Base-by-base conservation (phyloP, 371 early-diverging fungal genomes). In the Fennellomyces sp. region DNA sequence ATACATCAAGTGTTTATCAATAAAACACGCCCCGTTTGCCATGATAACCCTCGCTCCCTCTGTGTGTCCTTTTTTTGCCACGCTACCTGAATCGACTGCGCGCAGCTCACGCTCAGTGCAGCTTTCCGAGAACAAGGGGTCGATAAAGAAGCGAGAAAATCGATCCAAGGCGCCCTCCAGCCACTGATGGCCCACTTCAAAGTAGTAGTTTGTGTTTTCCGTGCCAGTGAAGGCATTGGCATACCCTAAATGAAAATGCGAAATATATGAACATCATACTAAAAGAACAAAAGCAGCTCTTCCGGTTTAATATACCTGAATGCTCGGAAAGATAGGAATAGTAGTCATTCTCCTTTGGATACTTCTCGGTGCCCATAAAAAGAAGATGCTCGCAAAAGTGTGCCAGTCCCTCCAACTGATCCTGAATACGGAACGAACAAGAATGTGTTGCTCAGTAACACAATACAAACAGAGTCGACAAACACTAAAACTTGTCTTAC, bases 321-420 rank as follows among this genome's bases (percentile, higher is more conserved):
- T 98, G 91, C 48, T 84, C 84, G 23, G 90, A 83, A 27, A 98
- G 78, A 67, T 90, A 98, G 66, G 88, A 73, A 52, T 72, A 85
- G 78, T 98, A 98, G 35, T 93, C 96, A 68, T 96, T 97, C 63
- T 97, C 98, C 54, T 81, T 75, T 27, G 97, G 98, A 69, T 95
- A 97, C 72, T 94, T 91, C 58, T 81, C 67, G 0, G 82, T 85
- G 26, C 86, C 86, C 95, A 97, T 90, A 72, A 97, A 96, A 28
- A 96, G 82, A 69, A 99, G 70, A 69, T 99, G 99, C 75, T 99
- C 99, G 71, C 94, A 92, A 73, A 99, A 99, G 79, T 99, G 99
- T 17, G 99, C 98, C 58, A 99, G 75, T 1, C 99, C 99, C 63
- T 89, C 90, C 42, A 90, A 72, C 35, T 86, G 76, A 54, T 81